A percentile compares a stretch with the other conserved stretches of the same genome.
Evolutionary conservation across 1,284 basidiomycete genomes (phyloP).

Genomic region (Spongispora temasekensis): DNA sequence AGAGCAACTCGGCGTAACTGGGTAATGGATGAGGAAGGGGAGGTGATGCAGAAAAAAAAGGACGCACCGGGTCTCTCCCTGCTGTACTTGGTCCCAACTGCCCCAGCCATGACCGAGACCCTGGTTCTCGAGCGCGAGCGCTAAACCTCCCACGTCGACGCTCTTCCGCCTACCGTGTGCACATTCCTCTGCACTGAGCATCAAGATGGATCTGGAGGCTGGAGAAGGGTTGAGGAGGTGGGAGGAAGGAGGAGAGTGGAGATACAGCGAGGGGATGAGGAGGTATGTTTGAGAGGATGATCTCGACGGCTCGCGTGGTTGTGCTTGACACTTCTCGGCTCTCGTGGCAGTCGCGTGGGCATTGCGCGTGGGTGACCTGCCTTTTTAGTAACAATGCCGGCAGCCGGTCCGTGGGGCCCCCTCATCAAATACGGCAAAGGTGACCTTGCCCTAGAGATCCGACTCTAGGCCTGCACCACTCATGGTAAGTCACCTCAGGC

Average conservation of each 20-base stretch:
- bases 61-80: slow-evolving; percentile 59
- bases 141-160: slow-evolving; percentile 83
- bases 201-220: slow-evolving; percentile 1
- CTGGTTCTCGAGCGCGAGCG: slow-evolving; percentile 68
- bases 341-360: slow-evolving; percentile 39
- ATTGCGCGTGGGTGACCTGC: slow-evolving; percentile 28
- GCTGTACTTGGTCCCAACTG: slow-evolving; percentile 56
- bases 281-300: slow-evolving; percentile 27
- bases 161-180: slow-evolving; percentile 57
- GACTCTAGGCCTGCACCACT: too few relatives aligned
- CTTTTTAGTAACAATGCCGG: slow-evolving; percentile 28
- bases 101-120: slow-evolving; percentile 75
- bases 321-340: slow-evolving; percentile 38
- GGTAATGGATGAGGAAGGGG: slow-evolving; percentile 12
- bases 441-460: too few relatives aligned
- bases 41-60: slow-evolving; percentile 11
- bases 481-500: too few relatives aligned
- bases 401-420: slow-evolving; percentile 23
- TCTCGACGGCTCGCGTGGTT: slow-evolving; percentile 40
- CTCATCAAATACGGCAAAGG: background rate
- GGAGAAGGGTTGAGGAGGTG: background rate
- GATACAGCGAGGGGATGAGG: slow-evolving; percentile 6
- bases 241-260: background rate
- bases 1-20: slow-evolving; percentile 75
- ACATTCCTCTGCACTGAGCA: slow-evolving; percentile 34